phyloP scores from a whole-genome alignment of 2,329 filamentous ascomycete genomes.

The Pochonia chlamydosporia region DNA sequence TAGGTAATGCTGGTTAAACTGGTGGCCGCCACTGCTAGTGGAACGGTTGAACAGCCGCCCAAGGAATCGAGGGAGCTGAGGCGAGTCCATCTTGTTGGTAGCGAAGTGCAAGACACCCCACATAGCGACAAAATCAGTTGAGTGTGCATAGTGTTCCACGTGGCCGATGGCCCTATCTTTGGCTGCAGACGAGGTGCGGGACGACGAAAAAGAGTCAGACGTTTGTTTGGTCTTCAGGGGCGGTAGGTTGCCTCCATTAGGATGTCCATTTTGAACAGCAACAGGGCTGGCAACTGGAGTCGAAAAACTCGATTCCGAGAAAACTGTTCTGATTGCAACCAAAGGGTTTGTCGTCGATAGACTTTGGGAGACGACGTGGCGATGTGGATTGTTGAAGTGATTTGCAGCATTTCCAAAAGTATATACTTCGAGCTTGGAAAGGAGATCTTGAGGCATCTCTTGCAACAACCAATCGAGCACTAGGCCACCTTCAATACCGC shows the following conservation, averaged over 20 bases:
- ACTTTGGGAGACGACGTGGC: slow-evolving; percentile 40
- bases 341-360: slow-evolving; percentile 26
- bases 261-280: slow-evolving; percentile 12
- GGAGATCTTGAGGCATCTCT: slow-evolving; percentile 59
- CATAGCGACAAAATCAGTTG: slow-evolving; percentile 65
- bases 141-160: slow-evolving; percentile 77
- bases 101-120: slow-evolving; percentile 70
- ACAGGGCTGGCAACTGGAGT: slow-evolving; percentile 14
- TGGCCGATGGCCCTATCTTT: slow-evolving; percentile 54
- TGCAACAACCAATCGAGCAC: slow-evolving; percentile 73
- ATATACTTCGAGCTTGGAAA: slow-evolving; percentile 67
- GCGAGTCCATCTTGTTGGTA: slow-evolving; percentile 32
- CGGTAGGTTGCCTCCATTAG: slow-evolving; percentile 10
- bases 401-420: slow-evolving; percentile 76
- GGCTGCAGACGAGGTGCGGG: slow-evolving; percentile 30
- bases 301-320: slow-evolving; percentile 30
- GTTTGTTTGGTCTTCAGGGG: slow-evolving; percentile 15
- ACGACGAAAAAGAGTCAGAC: slow-evolving; percentile 22
- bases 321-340: slow-evolving; percentile 25
- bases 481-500: slow-evolving; percentile 66
- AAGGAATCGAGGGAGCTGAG: slow-evolving; percentile 53
- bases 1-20: slow-evolving; percentile 56
- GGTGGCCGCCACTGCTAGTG: slow-evolving; percentile 46
- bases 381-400: slow-evolving; percentile 73
- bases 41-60: slow-evolving; percentile 54